phyloP scores from a whole-genome alignment of 306 rosid species.

The Castanopsis chinensis region DNA sequence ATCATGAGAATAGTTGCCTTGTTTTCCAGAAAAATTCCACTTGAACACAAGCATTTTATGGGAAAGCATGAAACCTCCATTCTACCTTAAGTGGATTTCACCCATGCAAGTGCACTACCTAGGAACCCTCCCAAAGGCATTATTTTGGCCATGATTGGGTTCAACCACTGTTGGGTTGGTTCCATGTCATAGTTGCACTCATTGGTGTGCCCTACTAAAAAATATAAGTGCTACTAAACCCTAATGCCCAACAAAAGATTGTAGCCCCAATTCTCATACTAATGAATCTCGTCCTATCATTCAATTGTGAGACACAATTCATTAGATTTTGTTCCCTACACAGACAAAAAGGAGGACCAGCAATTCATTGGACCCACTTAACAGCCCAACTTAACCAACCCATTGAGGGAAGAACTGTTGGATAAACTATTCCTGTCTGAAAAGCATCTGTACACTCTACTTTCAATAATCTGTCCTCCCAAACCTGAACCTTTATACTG shows the following conservation, averaged over 20 bases:
- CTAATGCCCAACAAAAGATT: constrained; percentile 1
- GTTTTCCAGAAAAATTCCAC: neutral
- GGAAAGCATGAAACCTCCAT: neutral
- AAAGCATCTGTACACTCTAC: neutral
- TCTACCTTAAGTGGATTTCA: neutral
- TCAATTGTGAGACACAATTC: neutral
- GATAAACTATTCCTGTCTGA: neutral
- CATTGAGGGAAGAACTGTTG: neutral
- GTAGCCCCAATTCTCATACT: neutral
- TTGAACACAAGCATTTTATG: neutral
- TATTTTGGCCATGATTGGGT: neutral
- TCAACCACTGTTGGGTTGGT: neutral
- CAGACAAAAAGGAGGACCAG: neutral
- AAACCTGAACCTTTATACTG: neutral
- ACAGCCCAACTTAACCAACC: too few species aligned
- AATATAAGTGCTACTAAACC: neutral
- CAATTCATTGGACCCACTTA: neutral
- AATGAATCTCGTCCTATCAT: neutral
- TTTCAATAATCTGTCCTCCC: neutral
- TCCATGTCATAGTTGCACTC: constrained; percentile 9
- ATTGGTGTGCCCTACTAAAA: neutral
- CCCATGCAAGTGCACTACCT: neutral
- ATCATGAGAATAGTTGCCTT: neutral
- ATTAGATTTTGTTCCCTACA: neutral
- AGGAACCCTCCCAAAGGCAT: neutral